phyloP scores from a whole-genome alignment of 1,139 yeast genomes.

The Spathaspora jeffriesii region DNA sequence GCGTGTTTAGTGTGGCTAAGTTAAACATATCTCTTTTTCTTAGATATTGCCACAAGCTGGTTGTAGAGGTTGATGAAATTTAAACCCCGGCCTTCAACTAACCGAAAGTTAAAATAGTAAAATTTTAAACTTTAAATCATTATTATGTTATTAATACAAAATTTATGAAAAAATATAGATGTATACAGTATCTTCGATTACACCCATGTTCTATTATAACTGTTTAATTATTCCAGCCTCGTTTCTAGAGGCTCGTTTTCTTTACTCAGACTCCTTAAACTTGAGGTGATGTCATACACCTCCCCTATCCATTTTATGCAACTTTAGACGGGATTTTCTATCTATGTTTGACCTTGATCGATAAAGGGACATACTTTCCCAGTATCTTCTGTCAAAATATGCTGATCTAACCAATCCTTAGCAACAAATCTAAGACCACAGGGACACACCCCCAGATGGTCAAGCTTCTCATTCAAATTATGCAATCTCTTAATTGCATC shows the following conservation, averaged over 20 bases:
- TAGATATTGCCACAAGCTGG: background rate
- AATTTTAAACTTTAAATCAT: background rate
- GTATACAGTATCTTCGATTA: background rate
- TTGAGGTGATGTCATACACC: background rate
- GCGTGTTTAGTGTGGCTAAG: background rate
- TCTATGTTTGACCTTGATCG: constrained; percentile 7
- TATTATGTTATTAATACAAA: constrained; percentile 1
- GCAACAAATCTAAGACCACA: constrained; percentile 57
- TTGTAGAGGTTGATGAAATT: background rate
- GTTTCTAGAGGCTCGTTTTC: background rate
- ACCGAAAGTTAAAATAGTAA: background rate
- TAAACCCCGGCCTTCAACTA: background rate
- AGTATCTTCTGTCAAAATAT: constrained; percentile 40
- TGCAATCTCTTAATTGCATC: constrained; percentile 48
- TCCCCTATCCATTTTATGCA: background rate
- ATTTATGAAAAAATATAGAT: background rate
- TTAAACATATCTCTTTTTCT: background rate
- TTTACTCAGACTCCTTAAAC: background rate
- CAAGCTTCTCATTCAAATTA: constrained; percentile 55
- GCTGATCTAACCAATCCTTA: constrained; percentile 57
- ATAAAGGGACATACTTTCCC: constrained; percentile 31
- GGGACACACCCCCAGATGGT: constrained; percentile 53
- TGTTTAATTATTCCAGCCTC: background rate
- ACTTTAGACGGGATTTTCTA: background rate
- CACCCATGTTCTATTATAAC: background rate